These are phyloP conservation scores for Gremmenia infestans DNA, from an alignment of 2,329 filamentous ascomycete species.

Conservation along the genomic window DNA sequence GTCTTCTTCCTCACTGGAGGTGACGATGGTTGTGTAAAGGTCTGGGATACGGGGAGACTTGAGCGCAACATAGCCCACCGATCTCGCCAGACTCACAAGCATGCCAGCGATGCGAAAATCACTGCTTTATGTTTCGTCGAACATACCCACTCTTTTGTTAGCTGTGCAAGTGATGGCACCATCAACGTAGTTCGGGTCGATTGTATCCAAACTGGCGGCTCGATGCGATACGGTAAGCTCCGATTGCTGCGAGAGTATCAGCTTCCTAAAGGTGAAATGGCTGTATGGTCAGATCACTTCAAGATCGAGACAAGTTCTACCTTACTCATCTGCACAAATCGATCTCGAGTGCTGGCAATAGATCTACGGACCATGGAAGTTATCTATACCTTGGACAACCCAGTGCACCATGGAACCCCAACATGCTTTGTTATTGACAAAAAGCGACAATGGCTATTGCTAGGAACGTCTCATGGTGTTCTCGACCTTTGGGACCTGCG, in stretches of 20 bases:
- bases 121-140: constrained; percentile 87
- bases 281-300: constrained; percentile 89
- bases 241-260: constrained; percentile 74
- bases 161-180: constrained; percentile 82
- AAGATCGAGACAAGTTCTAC: constrained; percentile 77
- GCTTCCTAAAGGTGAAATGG: constrained; percentile 68
- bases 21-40: constrained; percentile 82
- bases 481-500: constrained; percentile 93
- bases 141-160: constrained; percentile 88
- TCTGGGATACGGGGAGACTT: constrained; percentile 88
- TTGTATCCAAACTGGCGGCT: constrained; percentile 50
- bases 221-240: constrained; percentile 73
- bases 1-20: constrained; percentile 91
- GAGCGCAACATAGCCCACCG: constrained; percentile 88
- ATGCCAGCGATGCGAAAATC: constrained; percentile 66
- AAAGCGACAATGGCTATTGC: constrained; percentile 81
- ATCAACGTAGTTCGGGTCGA: constrained; percentile 77
- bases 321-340: constrained; percentile 80
- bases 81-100: constrained; percentile 78
- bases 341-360: constrained; percentile 74
- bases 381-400: constrained; percentile 77
- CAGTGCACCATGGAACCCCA: constrained; percentile 84
- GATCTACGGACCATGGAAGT: constrained; percentile 83
- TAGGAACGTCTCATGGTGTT: constrained; percentile 90
- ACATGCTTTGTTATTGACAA: constrained; percentile 88